phyloP scores from a whole-genome alignment of 805 yeast species.

The Saturnispora sanitii region DNA sequence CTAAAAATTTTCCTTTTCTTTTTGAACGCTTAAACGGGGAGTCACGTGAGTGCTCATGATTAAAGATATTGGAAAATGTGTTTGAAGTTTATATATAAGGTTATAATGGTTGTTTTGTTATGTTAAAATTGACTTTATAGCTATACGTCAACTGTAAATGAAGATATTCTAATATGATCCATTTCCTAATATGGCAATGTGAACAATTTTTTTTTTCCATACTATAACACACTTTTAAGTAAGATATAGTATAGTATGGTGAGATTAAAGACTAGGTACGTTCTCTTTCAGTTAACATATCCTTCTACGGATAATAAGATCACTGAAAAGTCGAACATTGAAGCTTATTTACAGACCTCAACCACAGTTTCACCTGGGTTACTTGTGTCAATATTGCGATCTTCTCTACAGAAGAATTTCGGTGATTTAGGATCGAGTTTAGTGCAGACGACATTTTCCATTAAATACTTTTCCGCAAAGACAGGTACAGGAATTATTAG shows the following conservation, averaged over 20 bases:
- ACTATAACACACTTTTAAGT: too few relatives aligned
- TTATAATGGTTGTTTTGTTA: too few relatives aligned
- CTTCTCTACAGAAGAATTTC: constrained; percentile 49
- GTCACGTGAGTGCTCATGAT: too few relatives aligned
- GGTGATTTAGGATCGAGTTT: constrained; percentile 73
- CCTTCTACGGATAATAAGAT: constrained; percentile 33
- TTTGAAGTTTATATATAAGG: too few relatives aligned
- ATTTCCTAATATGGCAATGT: too few relatives aligned
- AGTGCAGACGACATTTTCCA: constrained; percentile 25
- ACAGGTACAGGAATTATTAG: constrained; percentile 82
- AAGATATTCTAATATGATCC: too few relatives aligned
- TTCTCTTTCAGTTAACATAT: constrained; percentile 67
- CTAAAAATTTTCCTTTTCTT: too few relatives aligned
- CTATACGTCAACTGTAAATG: too few relatives aligned
- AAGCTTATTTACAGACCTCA: constrained; percentile 37
- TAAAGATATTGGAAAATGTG: too few relatives aligned
- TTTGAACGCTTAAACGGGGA: too few relatives aligned
- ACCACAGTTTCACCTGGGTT: constrained; percentile 37
- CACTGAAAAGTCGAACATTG: neutral
- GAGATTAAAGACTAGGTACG: constrained; percentile 74
- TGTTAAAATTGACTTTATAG: too few relatives aligned
- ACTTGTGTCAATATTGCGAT: constrained; percentile 44
- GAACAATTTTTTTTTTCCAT: too few relatives aligned
- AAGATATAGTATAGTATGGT: constrained; percentile 51
- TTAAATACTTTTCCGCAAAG: constrained; percentile 71